Conservation (phyloP, 2,329 filamentous ascomycete species). For the Aspergillus fijiensis region DNA sequence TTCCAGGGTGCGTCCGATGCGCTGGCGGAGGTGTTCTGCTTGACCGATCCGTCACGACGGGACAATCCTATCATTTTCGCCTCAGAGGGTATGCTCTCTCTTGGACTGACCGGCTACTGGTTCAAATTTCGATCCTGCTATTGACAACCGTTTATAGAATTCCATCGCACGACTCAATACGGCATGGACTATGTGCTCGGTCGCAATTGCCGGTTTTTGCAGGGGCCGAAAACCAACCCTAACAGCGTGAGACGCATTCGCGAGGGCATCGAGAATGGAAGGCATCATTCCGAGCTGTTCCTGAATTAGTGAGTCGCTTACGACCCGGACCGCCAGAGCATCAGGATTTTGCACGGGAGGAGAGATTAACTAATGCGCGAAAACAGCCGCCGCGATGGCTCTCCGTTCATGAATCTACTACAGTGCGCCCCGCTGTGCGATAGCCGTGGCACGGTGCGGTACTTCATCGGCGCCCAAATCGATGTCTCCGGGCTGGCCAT, state of each 20-base stretch:
- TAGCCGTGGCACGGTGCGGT: slow-evolving; percentile 64
- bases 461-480: slow-evolving; percentile 71
- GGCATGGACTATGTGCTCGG: slow-evolving; percentile 71
- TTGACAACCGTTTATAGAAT: slow-evolving; percentile 51
- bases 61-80: slow-evolving; percentile 78
- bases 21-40: slow-evolving; percentile 72
- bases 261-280: slow-evolving; percentile 61
- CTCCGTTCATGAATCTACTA: slow-evolving; percentile 73
- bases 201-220: slow-evolving; percentile 75
- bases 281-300: slow-evolving; percentile 71
- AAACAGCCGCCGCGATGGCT: slow-evolving; percentile 66
- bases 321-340: not conserved
- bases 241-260: slow-evolving; percentile 62
- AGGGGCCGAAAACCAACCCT: slow-evolving; percentile 69
- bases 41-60: slow-evolving; percentile 69
- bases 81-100: slow-evolving; percentile 59
- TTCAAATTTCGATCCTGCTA: too few relatives aligned
- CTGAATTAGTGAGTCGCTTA: slow-evolving; percentile 64
- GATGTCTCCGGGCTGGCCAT: slow-evolving; percentile 69
- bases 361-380: not conserved
- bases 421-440: slow-evolving; percentile 73
- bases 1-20: slow-evolving; percentile 70
- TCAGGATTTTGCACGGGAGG: not conserved
- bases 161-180: slow-evolving; percentile 72
- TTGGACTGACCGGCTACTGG: too few relatives aligned